Percentiles rank a stretch among this genome's conserved stretches.
Evolutionary conservation across 768 basidiomycete genomes (phyloP).

Genomic region (Pleurotus citrinopileatus): DNA sequence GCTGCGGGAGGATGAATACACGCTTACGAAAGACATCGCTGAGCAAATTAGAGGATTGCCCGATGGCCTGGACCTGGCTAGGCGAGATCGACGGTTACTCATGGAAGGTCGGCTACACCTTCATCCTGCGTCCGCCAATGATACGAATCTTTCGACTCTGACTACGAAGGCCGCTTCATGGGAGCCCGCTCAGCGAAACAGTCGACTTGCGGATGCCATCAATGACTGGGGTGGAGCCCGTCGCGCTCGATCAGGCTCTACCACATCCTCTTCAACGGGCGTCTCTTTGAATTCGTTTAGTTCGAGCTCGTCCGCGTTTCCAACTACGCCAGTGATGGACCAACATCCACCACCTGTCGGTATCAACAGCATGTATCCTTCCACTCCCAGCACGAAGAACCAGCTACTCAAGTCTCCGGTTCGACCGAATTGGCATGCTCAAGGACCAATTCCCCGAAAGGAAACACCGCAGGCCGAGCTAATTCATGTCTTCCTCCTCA

Average conservation of each 20-base stretch:
- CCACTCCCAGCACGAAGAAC: background rate
- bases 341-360: conserved; percentile 14
- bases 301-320: conserved; percentile 18
- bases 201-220: conserved; percentile 37
- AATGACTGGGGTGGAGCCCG: conserved; percentile 35
- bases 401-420: conserved; percentile 9
- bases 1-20: conserved; percentile 81
- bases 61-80: conserved; percentile 50
- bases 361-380: conserved; percentile 4
- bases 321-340: conserved; percentile 16
- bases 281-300: conserved; percentile 20
- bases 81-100: conserved; percentile 72
- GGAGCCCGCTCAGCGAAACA: conserved; percentile 21
- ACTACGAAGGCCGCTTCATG: too few relatives aligned
- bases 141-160: background rate
- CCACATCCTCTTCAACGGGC: conserved; percentile 24
- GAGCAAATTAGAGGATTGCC: conserved; percentile 60
- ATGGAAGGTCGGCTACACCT: conserved; percentile 60
- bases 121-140: conserved; percentile 20
- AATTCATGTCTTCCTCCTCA: conserved; percentile 52
- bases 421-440: conserved; percentile 11
- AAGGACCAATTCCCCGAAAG: conserved; percentile 1
- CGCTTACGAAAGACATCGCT: conserved; percentile 61
- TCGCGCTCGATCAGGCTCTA: conserved; percentile 41
- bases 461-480: conserved; percentile 9